Base-by-base conservation (phyloP, 257 asterid genomes). In the Nicotiana knightiana region DNA sequence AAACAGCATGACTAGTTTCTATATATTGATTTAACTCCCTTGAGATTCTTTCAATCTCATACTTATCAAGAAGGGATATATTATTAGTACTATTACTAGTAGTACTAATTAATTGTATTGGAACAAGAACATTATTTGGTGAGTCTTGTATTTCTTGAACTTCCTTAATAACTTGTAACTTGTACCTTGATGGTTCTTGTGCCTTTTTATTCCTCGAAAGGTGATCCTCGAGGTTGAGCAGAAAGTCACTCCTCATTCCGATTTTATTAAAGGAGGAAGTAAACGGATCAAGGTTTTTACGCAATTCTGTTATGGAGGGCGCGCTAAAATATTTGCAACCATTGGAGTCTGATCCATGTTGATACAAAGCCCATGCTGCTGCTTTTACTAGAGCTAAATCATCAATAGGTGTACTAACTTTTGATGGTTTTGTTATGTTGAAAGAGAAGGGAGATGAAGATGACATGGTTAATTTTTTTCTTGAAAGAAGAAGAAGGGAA, bases 341-440 rank as follows among this genome's bases (percentile, higher is more conserved):
- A 3, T 87, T 90, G 26, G 89, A 89, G 90, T 33, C 33, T 32
- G 94, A 91, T 24, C 93, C 94, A 48, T 78, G 95, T 32, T 88
- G 87, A 59, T 85, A 84, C 94, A 94, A 87, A 11, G 93, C 90
- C 91, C 91, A 91, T 81, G 93, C 92, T 39, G 93, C 89, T 1
- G 95, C 89, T 80, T 92, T 91, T 4, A 82, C 91, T 48, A 85
- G 0, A 48, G 89, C 84, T 13, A 84, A 64, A 70, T 92, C 93
- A 28, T 91, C 91, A 16, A 48, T 55, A 48, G 24, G 64, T 3
- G 81, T 68, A 68, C 79, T 67, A 67, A 9, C 54, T 76, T 63
- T 81, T 2, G 54, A 33, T 9, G 80, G 55, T 80, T 83, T 89
- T 85, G 80, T 82, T 71, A 71, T 86, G 35, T 85, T 80, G 24